Evolutionary conservation across 345 rosid genomes (phyloP), one percentile per base, ranked within the genome.

Genomic region (Linum lewisii): DNA sequence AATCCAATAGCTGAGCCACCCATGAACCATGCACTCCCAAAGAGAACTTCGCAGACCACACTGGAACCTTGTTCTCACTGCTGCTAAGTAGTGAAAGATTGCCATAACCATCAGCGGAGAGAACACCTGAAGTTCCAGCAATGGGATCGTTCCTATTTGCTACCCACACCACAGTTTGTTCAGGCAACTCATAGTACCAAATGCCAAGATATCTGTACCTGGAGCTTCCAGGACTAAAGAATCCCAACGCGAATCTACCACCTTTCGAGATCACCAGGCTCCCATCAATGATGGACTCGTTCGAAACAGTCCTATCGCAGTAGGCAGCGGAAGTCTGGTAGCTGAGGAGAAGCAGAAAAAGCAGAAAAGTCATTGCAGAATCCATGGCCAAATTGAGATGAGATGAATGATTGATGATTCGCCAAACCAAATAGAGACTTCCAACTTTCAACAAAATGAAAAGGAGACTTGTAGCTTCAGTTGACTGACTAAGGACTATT

Each of bases 81-180:
- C 16, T 24, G 7, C 59, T 20, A 24, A 3, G 53, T 21, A 53
- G 65, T 5, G 36, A 45, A n/a, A 53, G 66, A 24, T 53, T 23
- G 37, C 59, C 58, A 8, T 47, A 1, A 15, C 19, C 32, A 21
- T 21, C 45, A 13, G 57, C 0, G 19, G 49, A 29, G 11, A 65
- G 62, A n/a, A 64, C 42, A 11, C 62, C 68, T 7, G 57, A 65
- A n/a, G 56, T 23, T 3, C 32, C 68, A 16, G 25, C 49, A 51
- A 65, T 49, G 6, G 68, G 68, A 16, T 29, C 9, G 32, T 47
- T 32, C 23, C 63, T 58, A n/a, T 58, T 57, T n/a, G 68, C 68
- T 6, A 57, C 68, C 68, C 68, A 64, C 24, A 64, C 57, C 37
- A 57, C 68, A 1, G 49, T 24, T 5, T 26, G 57, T 3, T 11